Evolutionary conservation across 2,329 filamentous ascomycete species (phyloP).

Genomic region (Diaporthe helianthi): DNA sequence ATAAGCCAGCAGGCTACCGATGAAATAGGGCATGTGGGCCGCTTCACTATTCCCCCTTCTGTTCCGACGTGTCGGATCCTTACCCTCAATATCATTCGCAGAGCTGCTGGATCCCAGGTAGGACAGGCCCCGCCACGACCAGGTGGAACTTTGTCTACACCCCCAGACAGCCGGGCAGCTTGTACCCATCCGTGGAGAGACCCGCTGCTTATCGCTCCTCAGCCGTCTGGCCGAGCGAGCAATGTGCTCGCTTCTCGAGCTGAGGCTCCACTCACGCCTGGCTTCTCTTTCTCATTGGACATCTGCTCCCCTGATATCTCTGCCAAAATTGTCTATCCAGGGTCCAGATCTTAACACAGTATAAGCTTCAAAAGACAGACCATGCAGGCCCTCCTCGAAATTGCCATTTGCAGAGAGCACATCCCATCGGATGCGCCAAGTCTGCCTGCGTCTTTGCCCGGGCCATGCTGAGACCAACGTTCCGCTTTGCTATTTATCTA

Average conservation of each 20-base stretch:
- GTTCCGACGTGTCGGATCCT: slow-evolving; percentile 8
- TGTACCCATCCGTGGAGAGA: neutral
- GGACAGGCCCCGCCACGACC: neutral
- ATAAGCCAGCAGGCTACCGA: slow-evolving; percentile 4
- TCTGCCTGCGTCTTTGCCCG: slow-evolving; percentile 6
- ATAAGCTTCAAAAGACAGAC: neutral
- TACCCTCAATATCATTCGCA: neutral
- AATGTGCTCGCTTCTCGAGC: neutral
- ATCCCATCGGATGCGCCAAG: slow-evolving; percentile 15
- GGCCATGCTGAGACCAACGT: slow-evolving; percentile 9
- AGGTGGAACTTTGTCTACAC: neutral
- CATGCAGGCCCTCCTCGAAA: slow-evolving; percentile 4
- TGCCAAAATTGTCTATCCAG: neutral
- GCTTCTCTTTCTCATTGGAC: slow-evolving; percentile 15
- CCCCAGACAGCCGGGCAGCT: neutral
- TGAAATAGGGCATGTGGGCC: slow-evolving; percentile 7
- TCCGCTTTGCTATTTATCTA: slow-evolving; percentile 17
- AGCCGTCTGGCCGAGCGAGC: slow-evolving; percentile 1
- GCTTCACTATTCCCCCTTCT: neutral
- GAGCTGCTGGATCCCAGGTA: neutral
- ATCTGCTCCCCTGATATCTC: slow-evolving; percentile 1
- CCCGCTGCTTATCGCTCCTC: slow-evolving; percentile 12
- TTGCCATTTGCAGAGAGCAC: neutral
- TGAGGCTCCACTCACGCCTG: slow-evolving; percentile 10
- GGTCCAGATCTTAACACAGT: neutral